Evolutionary conservation across 2,329 filamentous ascomycete species (phyloP), one percentile per base, ranked within the genome.

Genomic region (Microdochium nivale): DNA sequence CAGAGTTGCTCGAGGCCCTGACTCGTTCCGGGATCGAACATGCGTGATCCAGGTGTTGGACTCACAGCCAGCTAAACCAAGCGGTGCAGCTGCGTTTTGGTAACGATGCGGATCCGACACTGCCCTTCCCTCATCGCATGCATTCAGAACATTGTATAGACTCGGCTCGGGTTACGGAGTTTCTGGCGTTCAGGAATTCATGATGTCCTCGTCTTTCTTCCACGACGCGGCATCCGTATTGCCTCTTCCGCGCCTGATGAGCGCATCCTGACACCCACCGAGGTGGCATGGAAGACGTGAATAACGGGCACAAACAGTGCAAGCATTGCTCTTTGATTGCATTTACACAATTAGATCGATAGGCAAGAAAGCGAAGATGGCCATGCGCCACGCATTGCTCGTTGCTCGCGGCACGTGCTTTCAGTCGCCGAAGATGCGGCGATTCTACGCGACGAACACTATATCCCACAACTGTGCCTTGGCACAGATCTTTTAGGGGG

Each of bases 1-100:
- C 92, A 2, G 94, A 97, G 76, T 76, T 99, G 53, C 75, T 92
- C 57, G 88, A 95, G 67, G 94, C 94, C 27, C 76, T 99, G 55
- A 86, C 88, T 64, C 80, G 87, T 62, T 95, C 89, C 65, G 87
- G 86, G 50, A 78, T 90, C 16, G 23, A 44, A 8, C 40, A 24
- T 44, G 40, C 40, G 8, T 44, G 19, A 44, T 16, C 16, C 3
- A 13, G 9, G 16, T 19, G 16, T 23, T 19, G 9, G 19, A 13
- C 8, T 8, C 9, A 11, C 5, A 23, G 9, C 7, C 40, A 19
- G 10, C 40, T 19, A 19, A 44, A 7, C 19, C 19, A 11, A 44
- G 19, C 40, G 19, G 40, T 23, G 16, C 19, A 24, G 19, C 9
- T 24, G 19, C 23, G 40, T 4, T 44, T 23, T 13, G 21, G n/a